phyloP scores from a whole-genome alignment of 148 eudicot genomes.

The Dysphania ambrosioides region DNA sequence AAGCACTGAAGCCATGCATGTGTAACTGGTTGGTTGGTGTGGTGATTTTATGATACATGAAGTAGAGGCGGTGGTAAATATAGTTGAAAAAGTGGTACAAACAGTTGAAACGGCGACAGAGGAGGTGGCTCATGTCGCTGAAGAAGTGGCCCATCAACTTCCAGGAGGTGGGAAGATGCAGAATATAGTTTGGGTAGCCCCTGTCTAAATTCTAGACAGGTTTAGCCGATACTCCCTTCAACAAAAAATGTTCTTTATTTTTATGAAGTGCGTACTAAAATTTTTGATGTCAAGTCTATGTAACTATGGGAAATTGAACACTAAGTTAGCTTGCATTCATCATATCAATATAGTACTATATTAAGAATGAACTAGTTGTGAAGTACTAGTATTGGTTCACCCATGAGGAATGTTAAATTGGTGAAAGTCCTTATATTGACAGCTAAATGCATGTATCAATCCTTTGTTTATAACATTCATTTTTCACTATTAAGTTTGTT shows the following conservation, averaged over 20 bases:
- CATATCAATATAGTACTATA: too few relatives aligned
- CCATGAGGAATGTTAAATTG: too few relatives aligned
- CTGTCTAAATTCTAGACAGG: neutral
- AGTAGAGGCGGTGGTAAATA: constrained; percentile 13
- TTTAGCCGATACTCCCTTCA: neutral
- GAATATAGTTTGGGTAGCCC: neutral
- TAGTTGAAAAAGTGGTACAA: constrained; percentile 20
- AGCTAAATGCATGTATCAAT: too few relatives aligned
- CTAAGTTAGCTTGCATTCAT: too few relatives aligned
- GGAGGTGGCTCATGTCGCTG: constrained; percentile 19
- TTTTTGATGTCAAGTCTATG: too few relatives aligned
- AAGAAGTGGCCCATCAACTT: constrained; percentile 14
- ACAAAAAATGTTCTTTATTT: neutral
- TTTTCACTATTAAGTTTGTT: too few relatives aligned
- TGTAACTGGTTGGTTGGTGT: constrained; percentile 4
- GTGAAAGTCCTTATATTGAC: too few relatives aligned
- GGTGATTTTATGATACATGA: neutral
- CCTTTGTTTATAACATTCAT: too few relatives aligned
- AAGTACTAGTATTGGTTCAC: too few relatives aligned
- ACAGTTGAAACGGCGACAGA: constrained; percentile 23
- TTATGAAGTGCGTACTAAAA: too few relatives aligned
- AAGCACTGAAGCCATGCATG: constrained; percentile 1
- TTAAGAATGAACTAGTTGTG: too few relatives aligned
- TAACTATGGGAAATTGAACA: too few relatives aligned
- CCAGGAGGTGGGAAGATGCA: constrained; percentile 14